These are phyloP conservation scores for Cryptococcus sp. DNA, from an alignment of 1,284 basidiomycete genomes.

Conservation along the genomic window DNA sequence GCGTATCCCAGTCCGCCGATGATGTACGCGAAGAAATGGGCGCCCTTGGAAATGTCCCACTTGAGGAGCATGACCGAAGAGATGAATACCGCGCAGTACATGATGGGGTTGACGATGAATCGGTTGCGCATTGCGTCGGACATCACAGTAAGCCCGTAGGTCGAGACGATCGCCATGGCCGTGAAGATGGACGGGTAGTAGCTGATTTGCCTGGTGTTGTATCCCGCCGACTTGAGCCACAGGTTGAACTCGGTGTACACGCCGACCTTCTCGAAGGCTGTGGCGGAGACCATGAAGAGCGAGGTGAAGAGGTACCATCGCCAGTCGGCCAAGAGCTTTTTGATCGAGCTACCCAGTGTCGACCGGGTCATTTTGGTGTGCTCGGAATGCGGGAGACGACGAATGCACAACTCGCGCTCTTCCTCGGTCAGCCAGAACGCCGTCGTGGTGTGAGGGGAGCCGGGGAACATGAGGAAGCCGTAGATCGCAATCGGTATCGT, in stretches of 20 bases:
- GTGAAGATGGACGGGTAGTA: slow-evolving; percentile 40
- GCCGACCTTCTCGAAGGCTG: slow-evolving; percentile 40
- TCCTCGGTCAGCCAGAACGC: slow-evolving; percentile 44
- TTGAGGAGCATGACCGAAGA: slow-evolving; percentile 40
- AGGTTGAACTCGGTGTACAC: slow-evolving; percentile 41
- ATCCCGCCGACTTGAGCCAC: slow-evolving; percentile 35
- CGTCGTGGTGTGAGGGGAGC: slow-evolving; percentile 39
- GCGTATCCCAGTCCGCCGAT: slow-evolving; percentile 42
- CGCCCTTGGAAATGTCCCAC: slow-evolving; percentile 34
- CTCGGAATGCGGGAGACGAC: slow-evolving; percentile 28
- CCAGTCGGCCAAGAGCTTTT: slow-evolving; percentile 27
- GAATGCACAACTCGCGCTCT: slow-evolving; percentile 34
- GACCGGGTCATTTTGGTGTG: slow-evolving; percentile 34
- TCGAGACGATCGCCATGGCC: slow-evolving; percentile 40
- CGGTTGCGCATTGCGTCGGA: slow-evolving; percentile 40
- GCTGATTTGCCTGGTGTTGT: slow-evolving; percentile 28
- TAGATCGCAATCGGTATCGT: slow-evolving; percentile 43
- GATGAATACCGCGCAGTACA: slow-evolving; percentile 37
- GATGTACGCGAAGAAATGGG: slow-evolving; percentile 45
- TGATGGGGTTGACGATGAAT: slow-evolving; percentile 48
- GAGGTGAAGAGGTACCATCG: slow-evolving; percentile 39
- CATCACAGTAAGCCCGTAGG: slow-evolving; percentile 39
- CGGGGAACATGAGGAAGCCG: slow-evolving; percentile 49
- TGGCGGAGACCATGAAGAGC: slow-evolving; percentile 39
- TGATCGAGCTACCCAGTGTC: slow-evolving; percentile 25